phyloP scores from a whole-genome alignment of 2,329 filamentous ascomycete genomes.

The Trichophyton simii region DNA sequence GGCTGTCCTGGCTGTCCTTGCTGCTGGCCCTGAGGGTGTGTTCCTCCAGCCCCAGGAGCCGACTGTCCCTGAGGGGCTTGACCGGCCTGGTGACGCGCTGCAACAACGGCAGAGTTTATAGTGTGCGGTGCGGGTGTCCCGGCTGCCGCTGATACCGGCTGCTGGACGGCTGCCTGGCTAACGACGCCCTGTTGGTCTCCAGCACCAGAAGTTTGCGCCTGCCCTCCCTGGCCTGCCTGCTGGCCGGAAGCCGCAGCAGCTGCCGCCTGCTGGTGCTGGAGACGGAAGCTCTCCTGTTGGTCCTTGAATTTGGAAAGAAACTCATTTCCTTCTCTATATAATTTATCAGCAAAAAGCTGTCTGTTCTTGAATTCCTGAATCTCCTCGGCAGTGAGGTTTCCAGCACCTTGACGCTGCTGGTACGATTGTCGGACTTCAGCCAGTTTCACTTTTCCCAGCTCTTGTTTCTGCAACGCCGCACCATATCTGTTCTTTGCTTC shows the following conservation, averaged over 20 bases:
- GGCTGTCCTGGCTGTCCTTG: constrained; percentile 13
- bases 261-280: constrained; percentile 25
- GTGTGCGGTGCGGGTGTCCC: constrained; percentile 33
- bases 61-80: constrained; percentile 6
- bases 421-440: constrained; percentile 31
- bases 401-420: constrained; percentile 26
- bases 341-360: constrained; percentile 30
- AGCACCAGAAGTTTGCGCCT: neutral
- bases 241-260: constrained; percentile 15
- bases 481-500: constrained; percentile 38
- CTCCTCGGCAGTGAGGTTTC: constrained; percentile 32
- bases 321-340: constrained; percentile 33
- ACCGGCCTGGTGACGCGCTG: constrained; percentile 23
- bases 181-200: constrained; percentile 12
- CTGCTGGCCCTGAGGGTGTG: constrained; percentile 10
- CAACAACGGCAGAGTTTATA: constrained; percentile 37
- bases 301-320: constrained; percentile 38
- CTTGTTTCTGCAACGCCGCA: constrained; percentile 37
- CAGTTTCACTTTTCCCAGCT: constrained; percentile 34
- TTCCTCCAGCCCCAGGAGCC: neutral
- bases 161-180: constrained; percentile 15
- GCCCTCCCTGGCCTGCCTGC: neutral
- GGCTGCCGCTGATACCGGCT: constrained; percentile 7
- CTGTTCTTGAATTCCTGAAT: constrained; percentile 32
- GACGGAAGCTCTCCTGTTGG: constrained; percentile 35